Evolutionary conservation across 2,329 filamentous ascomycete species (phyloP), one percentile per base, ranked within the genome.

Genomic region (Aspergillus fumigatiaffinis): DNA sequence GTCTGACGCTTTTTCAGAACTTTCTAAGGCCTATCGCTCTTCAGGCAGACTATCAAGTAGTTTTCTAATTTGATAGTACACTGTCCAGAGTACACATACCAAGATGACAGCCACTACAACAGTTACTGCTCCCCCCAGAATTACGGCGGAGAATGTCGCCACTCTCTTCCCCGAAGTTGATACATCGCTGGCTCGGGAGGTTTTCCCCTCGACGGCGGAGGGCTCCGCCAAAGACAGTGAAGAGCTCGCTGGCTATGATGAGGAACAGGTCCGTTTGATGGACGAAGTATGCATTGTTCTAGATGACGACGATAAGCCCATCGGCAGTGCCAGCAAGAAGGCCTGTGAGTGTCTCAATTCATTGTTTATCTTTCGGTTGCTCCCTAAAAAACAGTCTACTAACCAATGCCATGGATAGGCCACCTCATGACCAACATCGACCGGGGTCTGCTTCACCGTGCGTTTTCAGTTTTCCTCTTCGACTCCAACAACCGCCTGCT

Each of bases 341-440:
- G 85, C 91, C 55, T 99, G 94, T 96, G 79, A 66, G 88, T 83
- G 28, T 54, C 52, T 25, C 38, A 12, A 21, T 10, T 10, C 12
- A 23, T 20, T 41, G 17, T 35, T 3, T 32, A 23, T 14, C 17
- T 38, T 28, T 2, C 35, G 23, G 4, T 3, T 28, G 4, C 23
- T 20, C 12, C 41, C 14, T 21, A n/a, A 2, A 2, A 44, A 32
- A 38, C 20, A n/a, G 4, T 29, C 28, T 35, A 26, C 42, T 63
- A 46, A 51, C 35, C 21, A 38, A 50, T 8, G 35, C 54, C 32
- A n/a, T 52, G 25, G 35, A 50, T 66, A 96, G 92, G 92, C 84
- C 94, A 99, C 76, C 82, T 99, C 66, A 99, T 99, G 94, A 90
- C 90, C 77, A 99, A 99, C 80, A 99, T 99, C 73, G 86, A 97